Conservation (phyloP, 169 alveolate genomes). For the Eimeria brunetti region DNA sequence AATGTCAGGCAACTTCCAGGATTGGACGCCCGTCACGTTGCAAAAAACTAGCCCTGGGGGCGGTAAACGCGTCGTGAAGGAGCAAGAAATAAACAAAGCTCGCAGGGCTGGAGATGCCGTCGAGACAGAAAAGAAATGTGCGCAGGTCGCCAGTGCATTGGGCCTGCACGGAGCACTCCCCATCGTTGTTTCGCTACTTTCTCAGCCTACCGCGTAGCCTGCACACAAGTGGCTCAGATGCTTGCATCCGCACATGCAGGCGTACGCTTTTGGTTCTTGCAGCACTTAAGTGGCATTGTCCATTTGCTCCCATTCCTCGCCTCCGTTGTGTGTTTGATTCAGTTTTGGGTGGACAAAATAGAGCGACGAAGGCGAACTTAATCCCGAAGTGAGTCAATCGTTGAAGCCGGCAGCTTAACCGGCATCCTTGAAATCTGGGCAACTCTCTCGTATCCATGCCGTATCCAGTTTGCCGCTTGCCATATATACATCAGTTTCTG, state of each 20-base stretch:
- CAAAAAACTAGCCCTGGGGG: conserved; percentile 81
- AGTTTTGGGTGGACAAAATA: conserved; percentile 74
- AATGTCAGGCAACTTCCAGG: conserved; percentile 76
- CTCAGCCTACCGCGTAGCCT: not conserved
- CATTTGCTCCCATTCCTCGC: not conserved
- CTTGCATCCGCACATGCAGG: not conserved
- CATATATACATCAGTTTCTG: too few relatives aligned
- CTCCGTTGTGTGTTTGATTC: not conserved
- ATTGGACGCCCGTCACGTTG: conserved; percentile 83
- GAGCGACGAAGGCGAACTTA: conserved; percentile 51
- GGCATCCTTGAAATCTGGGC: not conserved
- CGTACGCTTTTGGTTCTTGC: not conserved
- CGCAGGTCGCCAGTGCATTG: not conserved
- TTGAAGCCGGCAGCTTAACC: not conserved
- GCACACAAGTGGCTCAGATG: not conserved
- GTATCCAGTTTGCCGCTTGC: not conserved
- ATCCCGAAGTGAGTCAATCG: conserved; percentile 71
- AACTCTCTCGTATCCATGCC: not conserved
- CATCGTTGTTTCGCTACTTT: not conserved
- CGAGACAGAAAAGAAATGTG: conserved; percentile 82
- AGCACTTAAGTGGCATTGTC: not conserved
- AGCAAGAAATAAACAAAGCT: conserved; percentile 83
- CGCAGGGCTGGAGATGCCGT: conserved; percentile 80
- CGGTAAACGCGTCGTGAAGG: conserved; percentile 72
- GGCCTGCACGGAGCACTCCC: not conserved